These are phyloP conservation scores for Phytophthora rubi DNA, from an alignment of 352 stramenopile genomes.

Conservation along the genomic window DNA sequence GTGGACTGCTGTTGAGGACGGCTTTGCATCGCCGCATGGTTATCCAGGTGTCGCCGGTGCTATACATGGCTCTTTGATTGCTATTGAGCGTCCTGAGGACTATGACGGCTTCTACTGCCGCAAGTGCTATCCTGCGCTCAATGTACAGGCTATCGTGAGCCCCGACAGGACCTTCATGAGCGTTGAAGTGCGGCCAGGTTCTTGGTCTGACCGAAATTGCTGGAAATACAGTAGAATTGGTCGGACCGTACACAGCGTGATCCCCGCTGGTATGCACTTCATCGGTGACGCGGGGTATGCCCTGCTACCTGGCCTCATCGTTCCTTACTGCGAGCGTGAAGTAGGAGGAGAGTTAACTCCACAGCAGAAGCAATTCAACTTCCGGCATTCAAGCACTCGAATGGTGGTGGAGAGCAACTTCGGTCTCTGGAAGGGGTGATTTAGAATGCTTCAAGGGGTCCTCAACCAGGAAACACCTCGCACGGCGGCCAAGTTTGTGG, in stretches of 20 bases:
- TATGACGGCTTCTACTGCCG: too few species aligned
- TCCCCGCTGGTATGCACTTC: background rate
- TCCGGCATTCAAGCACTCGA: conserved; percentile 1
- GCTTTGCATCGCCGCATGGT: too few species aligned
- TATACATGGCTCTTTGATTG: too few species aligned
- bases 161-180: too few species aligned
- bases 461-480: background rate
- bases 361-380: conserved; percentile 5
- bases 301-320: background rate
- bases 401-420: conserved; percentile 4
- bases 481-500: background rate
- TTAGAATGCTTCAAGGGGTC: conserved; percentile 2
- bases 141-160: too few species aligned
- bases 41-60: too few species aligned
- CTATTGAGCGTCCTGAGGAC: too few species aligned
- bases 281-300: background rate
- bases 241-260: background rate
- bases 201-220: background rate
- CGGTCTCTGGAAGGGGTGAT: background rate
- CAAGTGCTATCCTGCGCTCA: too few species aligned
- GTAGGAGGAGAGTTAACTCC: background rate
- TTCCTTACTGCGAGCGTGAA: background rate
- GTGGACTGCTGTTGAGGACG: too few species aligned
- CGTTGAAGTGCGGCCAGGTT: background rate
- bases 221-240: conserved; percentile 8